Base-by-base conservation (phyloP, 495 filamentous ascomycete species). In the Neurospora sp. region DNA sequence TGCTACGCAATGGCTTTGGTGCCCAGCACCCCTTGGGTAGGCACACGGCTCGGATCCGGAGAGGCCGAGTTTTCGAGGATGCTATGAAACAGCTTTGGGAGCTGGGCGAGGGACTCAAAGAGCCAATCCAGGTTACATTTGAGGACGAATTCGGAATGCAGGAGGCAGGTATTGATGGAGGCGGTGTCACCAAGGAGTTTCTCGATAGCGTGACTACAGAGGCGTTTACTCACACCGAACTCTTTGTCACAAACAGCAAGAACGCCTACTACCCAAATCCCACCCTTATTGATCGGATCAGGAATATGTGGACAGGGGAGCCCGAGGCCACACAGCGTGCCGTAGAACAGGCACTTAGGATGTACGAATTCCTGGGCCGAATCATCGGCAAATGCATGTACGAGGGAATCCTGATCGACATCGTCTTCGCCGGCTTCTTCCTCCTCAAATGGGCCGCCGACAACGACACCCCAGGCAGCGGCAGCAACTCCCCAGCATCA, bases 181-280 rank as follows among this genome's bases (percentile, higher is more conserved):
- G 96, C 39, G 96, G 96, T 61, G 96, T 99, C 18, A 98, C 95
- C 16, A 99, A 99, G 77, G 96, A 99, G 76, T 99, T 99, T 76
- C 84, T 98, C 39, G 97, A 92, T 0, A 96, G 93, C 75, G 88
- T 98, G 18, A 97, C 93, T 3, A 91, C 87, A 7, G 92, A 98
- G 80, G 94, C 94, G 10, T 98, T 99, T 79, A 80, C 81, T 22
- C 79, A 79, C 6, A 82, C 84, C 39, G 82, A 83, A 22, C 76
- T 84, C 69, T 98, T 99, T 75, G 84, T 91, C 10, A 90, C 94
- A 72, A 99, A 97, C 79, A 92, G 93, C 71, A 91, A 96, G 72
- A 94, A 97, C 78, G 81, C 96, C 18, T 87, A 97, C 27, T 98
- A 97, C 79, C 96, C 96, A 2, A 97, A 96, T 78, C 94, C 96